phyloP scores from a whole-genome alignment of 1,139 yeast genomes.

The Blastobotrys illinoisensis region DNA sequence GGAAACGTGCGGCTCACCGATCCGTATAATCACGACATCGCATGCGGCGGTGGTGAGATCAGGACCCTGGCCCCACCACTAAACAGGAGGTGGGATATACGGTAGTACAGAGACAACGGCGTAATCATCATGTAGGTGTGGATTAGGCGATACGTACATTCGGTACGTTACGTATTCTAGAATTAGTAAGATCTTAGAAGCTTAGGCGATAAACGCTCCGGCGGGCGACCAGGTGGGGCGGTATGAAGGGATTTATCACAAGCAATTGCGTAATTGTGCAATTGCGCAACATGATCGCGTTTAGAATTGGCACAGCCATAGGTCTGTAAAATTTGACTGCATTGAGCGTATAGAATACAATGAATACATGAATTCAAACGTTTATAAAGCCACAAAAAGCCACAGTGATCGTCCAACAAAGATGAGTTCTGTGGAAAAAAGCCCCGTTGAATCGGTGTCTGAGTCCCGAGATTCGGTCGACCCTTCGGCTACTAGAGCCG shows the following conservation, averaged over 20 bases:
- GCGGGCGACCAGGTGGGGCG: too few species aligned
- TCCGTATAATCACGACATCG: neutral
- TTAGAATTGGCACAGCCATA: neutral
- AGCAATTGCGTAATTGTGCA: neutral
- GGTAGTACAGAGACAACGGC: neutral
- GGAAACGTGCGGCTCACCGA: neutral
- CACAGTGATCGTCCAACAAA: neutral
- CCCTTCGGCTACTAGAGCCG: neutral
- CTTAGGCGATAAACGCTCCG: neutral
- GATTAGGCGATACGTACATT: neutral
- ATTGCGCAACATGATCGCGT: neutral
- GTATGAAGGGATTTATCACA: too few species aligned
- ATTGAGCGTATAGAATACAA: neutral
- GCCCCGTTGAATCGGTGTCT: neutral
- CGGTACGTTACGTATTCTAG: neutral
- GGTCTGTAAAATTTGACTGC: neutral
- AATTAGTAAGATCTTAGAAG: neutral
- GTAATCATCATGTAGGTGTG: neutral
- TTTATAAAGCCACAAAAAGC: neutral
- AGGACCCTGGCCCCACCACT: neutral
- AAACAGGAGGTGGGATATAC: neutral
- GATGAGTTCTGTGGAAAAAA: neutral
- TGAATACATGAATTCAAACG: neutral
- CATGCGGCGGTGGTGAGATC: constrained; percentile 1
- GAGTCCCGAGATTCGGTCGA: neutral